Base-by-base conservation (phyloP, 257 asterid genomes). In the Solanum sparsipilum region DNA sequence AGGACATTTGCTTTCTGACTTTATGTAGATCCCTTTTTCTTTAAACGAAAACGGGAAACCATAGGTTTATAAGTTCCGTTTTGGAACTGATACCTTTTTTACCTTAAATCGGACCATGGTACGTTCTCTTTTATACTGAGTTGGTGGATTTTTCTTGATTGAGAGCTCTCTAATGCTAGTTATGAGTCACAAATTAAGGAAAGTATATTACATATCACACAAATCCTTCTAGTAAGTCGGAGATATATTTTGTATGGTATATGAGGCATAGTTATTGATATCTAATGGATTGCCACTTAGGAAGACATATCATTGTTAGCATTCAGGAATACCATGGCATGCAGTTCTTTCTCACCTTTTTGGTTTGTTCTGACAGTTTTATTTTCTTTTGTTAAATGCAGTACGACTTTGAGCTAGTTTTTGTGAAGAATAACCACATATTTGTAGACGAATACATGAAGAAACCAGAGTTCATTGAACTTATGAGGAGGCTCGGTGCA, bases 401-500 rank as follows among this genome's bases (percentile, higher is more conserved):
- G 98, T 92, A 95, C 85, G 98, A 88, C 87, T 90, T 96, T 93
- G 99, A 96, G 93, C 87, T 96, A 90, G 98, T 94, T 73, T 95
- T 96, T 74, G 98, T 93, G 41, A 95, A 96, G 67, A 96, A 94
- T 86, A 90, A 92, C 3, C 98, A 95, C 84, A 92, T 85, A 16
- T 94, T 96, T 92, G 96, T 96, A 86, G 94, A 93, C 7, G 99
- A 96, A 92, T 94, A 94, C 91, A 68, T 95, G 92, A 96, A 96
- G 93, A 94, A 92, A 88, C 98, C 97, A 0, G 98, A 96, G 71
- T 96, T 89, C 88, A 83, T 94, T 48, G 98, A 96, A 75, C 99
- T 96, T 86, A 96, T 96, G 99, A 91, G 98, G 86, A 91, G 99
- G 90, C 98, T 96, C n/a, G 98, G 99, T 88, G 99, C 98, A 39